phyloP scores from a whole-genome alignment of 129 eudicot genomes.

The Ambrosia trifida region DNA sequence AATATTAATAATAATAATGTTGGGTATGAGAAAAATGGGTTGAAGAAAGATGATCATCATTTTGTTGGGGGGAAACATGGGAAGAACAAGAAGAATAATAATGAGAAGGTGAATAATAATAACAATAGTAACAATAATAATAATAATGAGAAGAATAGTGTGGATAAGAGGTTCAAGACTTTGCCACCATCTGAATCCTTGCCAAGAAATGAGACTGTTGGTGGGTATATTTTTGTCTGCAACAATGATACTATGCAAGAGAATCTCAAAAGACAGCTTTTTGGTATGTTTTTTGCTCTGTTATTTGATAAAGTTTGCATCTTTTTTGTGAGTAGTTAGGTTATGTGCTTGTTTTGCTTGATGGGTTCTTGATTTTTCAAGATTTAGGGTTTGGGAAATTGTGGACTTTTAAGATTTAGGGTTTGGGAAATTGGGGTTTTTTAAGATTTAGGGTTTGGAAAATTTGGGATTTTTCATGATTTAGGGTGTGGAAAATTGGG shows the following conservation, averaged over 20 bases:
- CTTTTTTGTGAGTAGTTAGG: not conserved
- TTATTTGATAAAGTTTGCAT: not conserved
- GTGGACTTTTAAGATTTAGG: not conserved
- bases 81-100: constrained; percentile 45
- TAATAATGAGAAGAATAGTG: constrained; percentile 37
- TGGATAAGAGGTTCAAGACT: constrained; percentile 93
- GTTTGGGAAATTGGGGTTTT: not conserved
- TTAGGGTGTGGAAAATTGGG: no score
- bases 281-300: constrained; percentile 51
- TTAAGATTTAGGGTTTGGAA: constrained; percentile 8
- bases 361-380: not conserved
- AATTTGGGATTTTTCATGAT: not conserved
- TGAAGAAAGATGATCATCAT: constrained; percentile 35
- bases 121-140: constrained; percentile 29
- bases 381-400: not conserved
- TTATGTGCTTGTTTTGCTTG: not conserved
- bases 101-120: constrained; percentile 30
- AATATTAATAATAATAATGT: not conserved
- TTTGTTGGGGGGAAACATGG: constrained; percentile 58
- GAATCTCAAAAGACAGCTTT: constrained; percentile 89
- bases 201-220: constrained; percentile 93
- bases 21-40: constrained; percentile 28
- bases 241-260: constrained; percentile 98
- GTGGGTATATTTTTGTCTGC: constrained; percentile 95
- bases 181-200: constrained; percentile 82